These are phyloP conservation scores for Planoprotostelium fungivorum DNA, from an alignment of 78 protist species.

Conservation along the genomic window DNA sequence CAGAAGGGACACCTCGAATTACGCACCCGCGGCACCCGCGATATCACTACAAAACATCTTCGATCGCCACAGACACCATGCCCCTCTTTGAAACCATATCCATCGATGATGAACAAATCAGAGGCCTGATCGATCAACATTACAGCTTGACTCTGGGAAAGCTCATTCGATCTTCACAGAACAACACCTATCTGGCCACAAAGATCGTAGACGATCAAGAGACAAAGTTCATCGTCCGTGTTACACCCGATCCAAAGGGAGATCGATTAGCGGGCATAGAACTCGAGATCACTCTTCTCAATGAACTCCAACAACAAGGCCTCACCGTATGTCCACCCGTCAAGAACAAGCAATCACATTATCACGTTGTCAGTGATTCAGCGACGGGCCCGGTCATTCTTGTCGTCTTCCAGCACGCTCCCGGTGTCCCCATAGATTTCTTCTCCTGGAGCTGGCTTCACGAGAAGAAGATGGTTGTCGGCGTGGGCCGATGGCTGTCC, in stretches of 20 bases:
- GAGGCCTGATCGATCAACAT: not conserved
- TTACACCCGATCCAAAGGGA: constrained; percentile 57
- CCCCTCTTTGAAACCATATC: constrained; percentile 49
- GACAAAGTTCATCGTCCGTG: constrained; percentile 14
- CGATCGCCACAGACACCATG: too few relatives aligned
- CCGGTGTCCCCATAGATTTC: constrained; percentile 42
- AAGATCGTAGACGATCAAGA: not conserved
- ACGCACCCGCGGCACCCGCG: too few relatives aligned
- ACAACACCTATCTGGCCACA: constrained; percentile 39
- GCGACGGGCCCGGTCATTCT: not conserved
- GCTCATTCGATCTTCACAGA: constrained; percentile 44
- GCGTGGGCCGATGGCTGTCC: constrained; percentile 49
- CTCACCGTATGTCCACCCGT: constrained; percentile 28
- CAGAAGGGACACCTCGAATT: too few relatives aligned
- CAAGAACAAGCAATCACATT: too few relatives aligned
- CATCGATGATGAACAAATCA: constrained; percentile 30
- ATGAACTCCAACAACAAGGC: constrained; percentile 15
- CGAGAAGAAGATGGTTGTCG: constrained; percentile 18
- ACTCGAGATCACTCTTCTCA: constrained; percentile 25
- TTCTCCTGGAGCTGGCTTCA: constrained; percentile 42
- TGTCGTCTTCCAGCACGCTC: constrained; percentile 35
- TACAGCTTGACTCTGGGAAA: constrained; percentile 36
- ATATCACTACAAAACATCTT: too few relatives aligned
- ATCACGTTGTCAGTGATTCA: not conserved
- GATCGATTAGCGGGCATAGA: constrained; percentile 5